These are phyloP conservation scores for Solanum tacnaense DNA, from an alignment of 257 asterid genomes.

Conservation along the genomic window DNA sequence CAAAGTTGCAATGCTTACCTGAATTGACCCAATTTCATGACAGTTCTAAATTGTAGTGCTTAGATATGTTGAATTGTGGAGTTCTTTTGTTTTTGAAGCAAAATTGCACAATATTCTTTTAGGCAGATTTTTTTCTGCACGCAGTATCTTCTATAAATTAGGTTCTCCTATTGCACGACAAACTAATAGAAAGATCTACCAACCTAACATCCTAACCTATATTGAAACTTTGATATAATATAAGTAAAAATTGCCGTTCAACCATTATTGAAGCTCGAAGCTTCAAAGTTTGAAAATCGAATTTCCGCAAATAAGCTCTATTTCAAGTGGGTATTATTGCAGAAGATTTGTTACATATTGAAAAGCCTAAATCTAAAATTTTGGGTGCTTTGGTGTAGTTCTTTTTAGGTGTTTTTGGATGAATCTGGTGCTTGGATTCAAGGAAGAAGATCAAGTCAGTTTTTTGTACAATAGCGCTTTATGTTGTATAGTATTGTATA, in stretches of 20 bases:
- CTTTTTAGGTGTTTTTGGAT: background rate
- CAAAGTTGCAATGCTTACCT: background rate
- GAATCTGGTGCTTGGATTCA: background rate
- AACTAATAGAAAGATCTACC: background rate
- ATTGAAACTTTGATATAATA: background rate
- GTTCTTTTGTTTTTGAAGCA: background rate
- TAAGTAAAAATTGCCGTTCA: background rate
- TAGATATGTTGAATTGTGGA: background rate
- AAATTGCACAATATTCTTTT: background rate
- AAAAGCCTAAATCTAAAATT: background rate
- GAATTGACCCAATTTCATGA: background rate
- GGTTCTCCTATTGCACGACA: background rate
- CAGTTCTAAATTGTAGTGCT: background rate
- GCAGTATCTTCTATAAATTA: background rate
- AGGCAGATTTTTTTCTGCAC: background rate
- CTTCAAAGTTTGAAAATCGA: background rate
- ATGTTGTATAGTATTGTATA: background rate
- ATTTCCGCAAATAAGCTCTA: background rate
- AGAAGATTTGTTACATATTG: background rate
- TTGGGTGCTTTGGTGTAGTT: background rate
- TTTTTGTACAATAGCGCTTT: background rate
- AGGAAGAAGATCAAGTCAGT: background rate
- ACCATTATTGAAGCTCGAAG: background rate
- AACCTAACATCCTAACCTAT: background rate
- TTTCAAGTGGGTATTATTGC: background rate